A percentile compares a stretch with the other conserved stretches of the same genome.
Evolutionary conservation across 2,329 filamentous ascomycete genomes (phyloP).

Genomic region (Geosmithia putterillii): DNA sequence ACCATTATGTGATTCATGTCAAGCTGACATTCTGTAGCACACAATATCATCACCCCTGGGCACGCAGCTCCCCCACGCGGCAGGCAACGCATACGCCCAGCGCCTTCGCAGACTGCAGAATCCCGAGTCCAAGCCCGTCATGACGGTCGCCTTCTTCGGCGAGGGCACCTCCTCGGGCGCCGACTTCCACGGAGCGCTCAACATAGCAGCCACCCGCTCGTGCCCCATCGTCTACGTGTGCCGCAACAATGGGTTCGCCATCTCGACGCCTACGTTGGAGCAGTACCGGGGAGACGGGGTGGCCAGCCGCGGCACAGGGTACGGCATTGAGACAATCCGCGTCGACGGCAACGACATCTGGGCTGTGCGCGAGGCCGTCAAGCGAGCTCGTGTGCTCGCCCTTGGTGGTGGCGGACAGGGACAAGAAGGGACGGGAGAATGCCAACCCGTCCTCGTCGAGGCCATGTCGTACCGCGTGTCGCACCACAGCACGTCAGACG

Average conservation of each 20-base stretch:
- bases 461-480: slow-evolving; percentile 98
- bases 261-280: slow-evolving; percentile 78
- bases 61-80: slow-evolving; percentile 80
- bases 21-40: slow-evolving; percentile 38
- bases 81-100: slow-evolving; percentile 76
- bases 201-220: slow-evolving; percentile 80
- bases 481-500: slow-evolving; percentile 93
- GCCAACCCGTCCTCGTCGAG: slow-evolving; percentile 74
- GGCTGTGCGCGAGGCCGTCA: slow-evolving; percentile 71
- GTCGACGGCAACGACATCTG: slow-evolving; percentile 94
- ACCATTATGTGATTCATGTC: too few relatives aligned
- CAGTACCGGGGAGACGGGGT: slow-evolving; percentile 90
- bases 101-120: slow-evolving; percentile 69
- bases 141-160: slow-evolving; percentile 79
- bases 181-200: slow-evolving; percentile 83
- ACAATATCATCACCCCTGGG: slow-evolving; percentile 75
- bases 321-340: slow-evolving; percentile 87
- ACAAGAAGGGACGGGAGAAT: too few relatives aligned
- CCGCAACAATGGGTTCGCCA: slow-evolving; percentile 86
- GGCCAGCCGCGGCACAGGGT: slow-evolving; percentile 73
- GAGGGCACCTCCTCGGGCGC: slow-evolving; percentile 85
- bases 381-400: slow-evolving; percentile 64
- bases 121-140: slow-evolving; percentile 51
- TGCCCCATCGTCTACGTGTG: slow-evolving; percentile 85
- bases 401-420: slow-evolving; percentile 69